Percentiles rank a stretch among this genome's conserved stretches.
Conservation (phyloP, 2,329 filamentous ascomycete species). For the Neurospora sp. region DNA sequence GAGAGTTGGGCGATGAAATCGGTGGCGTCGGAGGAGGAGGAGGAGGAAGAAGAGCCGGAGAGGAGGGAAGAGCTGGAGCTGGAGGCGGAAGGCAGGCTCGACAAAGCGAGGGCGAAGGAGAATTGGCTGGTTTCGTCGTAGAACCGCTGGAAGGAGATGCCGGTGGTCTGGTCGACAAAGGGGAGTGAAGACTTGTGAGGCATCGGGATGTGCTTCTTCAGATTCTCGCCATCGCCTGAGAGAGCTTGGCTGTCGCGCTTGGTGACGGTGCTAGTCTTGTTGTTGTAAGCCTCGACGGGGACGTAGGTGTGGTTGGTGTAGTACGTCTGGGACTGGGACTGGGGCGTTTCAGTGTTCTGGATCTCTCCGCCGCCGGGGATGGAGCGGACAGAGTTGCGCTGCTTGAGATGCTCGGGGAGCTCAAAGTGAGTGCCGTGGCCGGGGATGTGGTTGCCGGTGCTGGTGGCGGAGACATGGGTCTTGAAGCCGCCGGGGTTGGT, state of each 20-base stretch:
- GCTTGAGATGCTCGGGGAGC: neutral
- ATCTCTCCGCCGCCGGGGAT: neutral
- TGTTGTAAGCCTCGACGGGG: neutral
- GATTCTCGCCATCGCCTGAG: no score
- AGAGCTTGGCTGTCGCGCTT: neutral
- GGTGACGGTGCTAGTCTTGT: neutral
- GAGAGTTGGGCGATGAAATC: constrained; percentile 37
- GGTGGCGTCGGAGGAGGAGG: neutral
- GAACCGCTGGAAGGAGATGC: constrained; percentile 28
- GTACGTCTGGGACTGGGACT: neutral
- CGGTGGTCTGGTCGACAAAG: constrained; percentile 25
- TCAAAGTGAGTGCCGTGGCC: neutral
- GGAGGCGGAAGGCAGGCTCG: constrained; percentile 20
- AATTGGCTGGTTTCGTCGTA: constrained; percentile 29
- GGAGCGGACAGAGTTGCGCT: neutral
- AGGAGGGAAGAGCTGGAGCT: neutral
- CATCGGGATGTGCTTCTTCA: neutral
- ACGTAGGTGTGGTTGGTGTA: neutral
- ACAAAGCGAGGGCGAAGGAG: constrained; percentile 34
- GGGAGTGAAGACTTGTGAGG: neutral
- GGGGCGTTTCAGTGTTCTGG: neutral
- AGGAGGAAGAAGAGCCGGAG: no score
- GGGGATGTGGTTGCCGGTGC: neutral
- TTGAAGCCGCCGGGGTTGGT: neutral
- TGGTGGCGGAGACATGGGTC: neutral